Percentiles rank a stretch among this genome's conserved stretches.
These are phyloP conservation scores for Scopulariopsis brevicaulis DNA, from an alignment of 2,329 filamentous ascomycete genomes.

Conservation along the genomic window DNA sequence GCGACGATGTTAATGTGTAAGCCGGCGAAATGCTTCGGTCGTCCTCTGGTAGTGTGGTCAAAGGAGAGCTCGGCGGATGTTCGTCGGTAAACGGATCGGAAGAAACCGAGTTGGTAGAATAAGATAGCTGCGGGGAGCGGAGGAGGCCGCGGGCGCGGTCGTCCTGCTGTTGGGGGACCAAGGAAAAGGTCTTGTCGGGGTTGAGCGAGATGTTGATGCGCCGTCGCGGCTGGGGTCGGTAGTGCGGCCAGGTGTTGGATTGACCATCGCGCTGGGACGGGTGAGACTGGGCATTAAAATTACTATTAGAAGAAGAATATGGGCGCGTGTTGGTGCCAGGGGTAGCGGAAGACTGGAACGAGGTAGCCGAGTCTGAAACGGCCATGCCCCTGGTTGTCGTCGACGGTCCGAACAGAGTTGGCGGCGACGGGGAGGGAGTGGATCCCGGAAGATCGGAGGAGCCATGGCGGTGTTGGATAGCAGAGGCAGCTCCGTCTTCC, in stretches of 20 bases:
- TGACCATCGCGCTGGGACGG: slow-evolving; percentile 11
- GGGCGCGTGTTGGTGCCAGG: slow-evolving; percentile 23
- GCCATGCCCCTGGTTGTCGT: slow-evolving; percentile 15
- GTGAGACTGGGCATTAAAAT: slow-evolving; percentile 22
- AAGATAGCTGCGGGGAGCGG: slow-evolving; percentile 29
- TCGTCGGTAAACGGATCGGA: slow-evolving; percentile 35
- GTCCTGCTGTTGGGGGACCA: slow-evolving; percentile 17
- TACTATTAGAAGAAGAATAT: slow-evolving; percentile 24
- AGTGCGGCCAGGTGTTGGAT: slow-evolving; percentile 16
- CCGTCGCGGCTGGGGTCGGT: slow-evolving; percentile 17
- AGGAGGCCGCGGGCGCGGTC: background rate
- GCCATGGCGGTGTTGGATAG: background rate
- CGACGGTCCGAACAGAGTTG: background rate
- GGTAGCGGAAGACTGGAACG: slow-evolving; percentile 22
- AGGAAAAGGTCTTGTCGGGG: slow-evolving; percentile 46
- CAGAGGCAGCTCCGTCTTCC: background rate
- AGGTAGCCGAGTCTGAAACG: slow-evolving; percentile 34
- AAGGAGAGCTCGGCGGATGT: slow-evolving; percentile 31
- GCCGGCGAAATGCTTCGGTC: slow-evolving; percentile 22
- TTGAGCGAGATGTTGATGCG: slow-evolving; percentile 37
- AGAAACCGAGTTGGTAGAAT: slow-evolving; percentile 26
- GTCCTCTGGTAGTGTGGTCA: slow-evolving; percentile 33
- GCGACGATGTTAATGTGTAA: slow-evolving; percentile 16
- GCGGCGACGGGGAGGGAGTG: background rate
- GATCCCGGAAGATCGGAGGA: slow-evolving; percentile 5